Evolutionary conservation across 192 early-diverging fungal species (phyloP), one percentile per base, ranked within the genome.

Genomic region (Chytriomyces sp.): DNA sequence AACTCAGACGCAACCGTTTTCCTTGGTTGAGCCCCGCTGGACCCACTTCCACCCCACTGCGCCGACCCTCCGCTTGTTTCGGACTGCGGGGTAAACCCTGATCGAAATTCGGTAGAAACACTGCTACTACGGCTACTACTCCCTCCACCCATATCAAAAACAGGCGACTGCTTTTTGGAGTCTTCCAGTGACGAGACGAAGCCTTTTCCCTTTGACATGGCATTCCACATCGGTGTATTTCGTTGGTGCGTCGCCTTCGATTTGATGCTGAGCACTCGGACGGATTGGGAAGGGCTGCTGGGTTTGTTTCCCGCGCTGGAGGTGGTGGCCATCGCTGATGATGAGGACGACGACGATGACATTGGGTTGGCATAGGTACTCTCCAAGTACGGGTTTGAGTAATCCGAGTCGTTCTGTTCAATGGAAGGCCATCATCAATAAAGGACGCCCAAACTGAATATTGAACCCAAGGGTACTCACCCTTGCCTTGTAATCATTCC

Each of bases 181-280:
- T 65, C 64, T 65, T 65, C 64, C 28, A 65, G 49, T 19, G 64
- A 65, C 19, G 64, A 65, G 8, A 65, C 74, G 63, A 80, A 40
- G 59, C 80, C 12, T 49, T 78, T 40, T 52, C 61, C 38, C 67
- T 69, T 55, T 8, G n/a, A 44, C 59, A 61, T 40, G 59, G 59
- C 44, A 59, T 52, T 31, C 53, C 58, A 56, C 60, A 53, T 52
- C 10, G 74, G 41, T 26, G 61, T 74, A 32, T 52, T 36, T 34
- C 86, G 83, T 33, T 78, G 81, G 7, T 81, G 72, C 3, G 81
- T 84, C 37, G 82, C 87, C 8, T 82, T 85, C 38, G 83, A 82
- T 70, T 92, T 93, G 75, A 93, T 91, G 0, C 92, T 90, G 2
- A 91, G 76, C 17, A 93, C 88, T 10, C 89, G 84, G 6, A 85